These are phyloP conservation scores for Litsea cubeba DNA, from an alignment of 164 flowering plant species.

Conservation along the genomic window DNA sequence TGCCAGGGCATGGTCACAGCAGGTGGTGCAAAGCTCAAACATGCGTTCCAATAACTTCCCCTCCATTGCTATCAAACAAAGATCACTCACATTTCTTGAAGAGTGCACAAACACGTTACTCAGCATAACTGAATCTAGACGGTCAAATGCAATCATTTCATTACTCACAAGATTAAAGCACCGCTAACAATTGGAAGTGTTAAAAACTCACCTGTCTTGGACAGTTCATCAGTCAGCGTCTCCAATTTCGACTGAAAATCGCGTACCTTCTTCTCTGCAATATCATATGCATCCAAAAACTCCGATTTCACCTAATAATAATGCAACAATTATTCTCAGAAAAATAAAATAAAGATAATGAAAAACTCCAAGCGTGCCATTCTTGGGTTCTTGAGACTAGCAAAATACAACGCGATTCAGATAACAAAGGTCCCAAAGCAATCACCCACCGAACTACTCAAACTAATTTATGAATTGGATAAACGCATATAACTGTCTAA, in stretches of 20 bases:
- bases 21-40: neutral
- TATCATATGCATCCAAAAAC: conserved; percentile 69
- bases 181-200: neutral
- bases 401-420: too few species aligned
- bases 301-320: conserved; percentile 71
- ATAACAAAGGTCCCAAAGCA: too few species aligned
- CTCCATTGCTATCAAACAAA: neutral
- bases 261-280: conserved; percentile 63
- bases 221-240: conserved; percentile 37
- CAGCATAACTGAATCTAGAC: neutral
- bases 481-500: too few species aligned
- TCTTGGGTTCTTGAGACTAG: too few species aligned
- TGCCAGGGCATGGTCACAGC: neutral
- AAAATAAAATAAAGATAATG: neutral
- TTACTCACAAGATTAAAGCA: neutral
- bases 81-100: neutral
- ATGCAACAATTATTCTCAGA: neutral
- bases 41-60: neutral
- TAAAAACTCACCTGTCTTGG: conserved; percentile 48
- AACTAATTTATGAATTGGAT: too few species aligned
- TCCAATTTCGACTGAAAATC: conserved; percentile 58
- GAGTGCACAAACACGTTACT: neutral
- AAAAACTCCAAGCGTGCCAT: too few species aligned
- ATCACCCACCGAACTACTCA: too few species aligned
- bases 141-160: neutral